These are phyloP conservation scores for Sorghum bicolor DNA, from an alignment of 176 grass and related monocot species.

Conservation along the genomic window Sorghum_bicolor_NCBIv3 NC_012873.2:62269501-62270000, in stretches of 20 bases:
- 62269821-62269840: too few relatives aligned
- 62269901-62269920: too few relatives aligned
- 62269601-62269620: neutral
- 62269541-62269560: neutral
- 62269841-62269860: too few relatives aligned
- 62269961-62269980: too few relatives aligned
- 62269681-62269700: neutral
- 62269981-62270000: too few relatives aligned
- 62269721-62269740: neutral
- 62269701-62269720: too few relatives aligned
- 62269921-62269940: too few relatives aligned
- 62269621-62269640: neutral
- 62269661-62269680: neutral
- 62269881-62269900: too few relatives aligned
- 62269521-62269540: neutral
- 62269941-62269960: too few relatives aligned
- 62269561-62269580: neutral
- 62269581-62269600: neutral
- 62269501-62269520: neutral
- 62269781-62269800: conserved; percentile 13
- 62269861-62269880: too few relatives aligned
- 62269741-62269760: conserved; percentile 21
- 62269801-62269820: conserved; percentile 25
- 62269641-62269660: neutral
- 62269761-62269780: conserved; percentile 8